A percentile compares a stretch with the other conserved stretches of the same genome.
Evolutionary conservation across 2,329 filamentous ascomycete species (phyloP).

Genomic region (Camillea tinctor): DNA sequence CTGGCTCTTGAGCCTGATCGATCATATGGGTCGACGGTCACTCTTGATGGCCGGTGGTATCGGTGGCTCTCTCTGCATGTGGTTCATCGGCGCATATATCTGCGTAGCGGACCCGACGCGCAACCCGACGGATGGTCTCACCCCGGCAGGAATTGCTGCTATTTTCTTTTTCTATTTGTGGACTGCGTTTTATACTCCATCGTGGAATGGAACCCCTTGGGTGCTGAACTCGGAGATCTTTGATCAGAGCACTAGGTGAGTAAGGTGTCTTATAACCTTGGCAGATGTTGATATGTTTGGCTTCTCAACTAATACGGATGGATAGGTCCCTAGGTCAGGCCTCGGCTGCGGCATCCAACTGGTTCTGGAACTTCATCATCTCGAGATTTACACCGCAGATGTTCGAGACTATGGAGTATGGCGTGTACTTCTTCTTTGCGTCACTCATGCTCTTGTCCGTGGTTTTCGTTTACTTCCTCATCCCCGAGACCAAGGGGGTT

Average conservation of each 20-base stretch:
- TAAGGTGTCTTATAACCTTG: neutral
- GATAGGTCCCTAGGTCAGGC: constrained; percentile 64
- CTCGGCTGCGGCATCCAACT: constrained; percentile 69
- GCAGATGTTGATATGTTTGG: neutral
- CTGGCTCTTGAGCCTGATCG: constrained; percentile 63
- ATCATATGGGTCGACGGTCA: constrained; percentile 58
- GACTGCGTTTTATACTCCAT: constrained; percentile 70
- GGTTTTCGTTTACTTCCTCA: constrained; percentile 59
- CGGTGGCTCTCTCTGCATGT: constrained; percentile 63
- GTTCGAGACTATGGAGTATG: constrained; percentile 58
- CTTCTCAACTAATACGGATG: neutral
- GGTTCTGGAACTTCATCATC: constrained; percentile 72
- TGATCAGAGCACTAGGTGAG: constrained; percentile 59
- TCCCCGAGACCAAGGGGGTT: constrained; percentile 66
- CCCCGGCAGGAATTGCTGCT: constrained; percentile 52
- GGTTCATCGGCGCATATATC: constrained; percentile 63
- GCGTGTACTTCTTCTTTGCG: constrained; percentile 69
- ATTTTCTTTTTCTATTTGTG: constrained; percentile 74
- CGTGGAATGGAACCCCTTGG: constrained; percentile 75
- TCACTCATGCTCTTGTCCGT: constrained; percentile 57
- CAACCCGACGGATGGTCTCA: constrained; percentile 32
- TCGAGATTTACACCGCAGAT: constrained; percentile 66
- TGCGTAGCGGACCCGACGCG: constrained; percentile 43
- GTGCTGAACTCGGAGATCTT: constrained; percentile 77
- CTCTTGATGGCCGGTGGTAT: constrained; percentile 57